phyloP scores from a whole-genome alignment of 2,329 filamentous ascomycete genomes.

The Aureobasidium sp. region DNA sequence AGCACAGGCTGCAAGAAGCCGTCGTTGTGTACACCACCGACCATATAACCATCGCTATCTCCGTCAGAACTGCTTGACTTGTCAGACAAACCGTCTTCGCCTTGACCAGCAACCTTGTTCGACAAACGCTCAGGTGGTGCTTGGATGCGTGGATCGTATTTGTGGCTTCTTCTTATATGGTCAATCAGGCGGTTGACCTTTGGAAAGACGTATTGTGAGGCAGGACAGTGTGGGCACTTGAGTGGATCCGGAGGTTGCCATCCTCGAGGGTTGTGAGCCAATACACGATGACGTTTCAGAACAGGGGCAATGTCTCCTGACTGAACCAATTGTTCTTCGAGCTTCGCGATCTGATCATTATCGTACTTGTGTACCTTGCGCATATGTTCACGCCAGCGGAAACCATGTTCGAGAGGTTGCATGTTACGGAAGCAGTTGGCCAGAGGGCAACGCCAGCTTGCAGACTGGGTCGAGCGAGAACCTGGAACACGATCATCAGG shows the following conservation, averaged over 20 bases:
- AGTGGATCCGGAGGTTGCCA: constrained; percentile 20
- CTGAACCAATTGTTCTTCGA: constrained; percentile 4
- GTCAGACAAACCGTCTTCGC: neutral
- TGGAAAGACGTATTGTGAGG: constrained; percentile 36
- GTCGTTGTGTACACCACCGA: constrained; percentile 60
- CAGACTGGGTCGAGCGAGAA: neutral
- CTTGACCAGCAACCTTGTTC: neutral
- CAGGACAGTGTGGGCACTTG: constrained; percentile 31
- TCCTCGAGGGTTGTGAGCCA: constrained; percentile 11
- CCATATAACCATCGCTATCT: constrained; percentile 37
- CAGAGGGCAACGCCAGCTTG: constrained; percentile 22
- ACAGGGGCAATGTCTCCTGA: neutral
- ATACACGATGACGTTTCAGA: neutral
- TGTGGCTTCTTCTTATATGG: constrained; percentile 43
- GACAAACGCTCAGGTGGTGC: constrained; percentile 15
- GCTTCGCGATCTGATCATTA: constrained; percentile 12
- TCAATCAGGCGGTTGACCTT: constrained; percentile 25
- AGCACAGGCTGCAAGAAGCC: constrained; percentile 51
- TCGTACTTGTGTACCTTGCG: constrained; percentile 24
- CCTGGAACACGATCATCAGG: neutral
- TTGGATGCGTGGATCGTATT: constrained; percentile 29
- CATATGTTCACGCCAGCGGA: constrained; percentile 29
- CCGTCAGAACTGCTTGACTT: neutral
- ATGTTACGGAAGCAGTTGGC: constrained; percentile 23
- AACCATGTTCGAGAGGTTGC: constrained; percentile 22